Percentiles rank a stretch among this genome's conserved stretches.
Evolutionary conservation across 805 yeast species (phyloP).

Genomic region (Myxozyma mucilagina): DNA sequence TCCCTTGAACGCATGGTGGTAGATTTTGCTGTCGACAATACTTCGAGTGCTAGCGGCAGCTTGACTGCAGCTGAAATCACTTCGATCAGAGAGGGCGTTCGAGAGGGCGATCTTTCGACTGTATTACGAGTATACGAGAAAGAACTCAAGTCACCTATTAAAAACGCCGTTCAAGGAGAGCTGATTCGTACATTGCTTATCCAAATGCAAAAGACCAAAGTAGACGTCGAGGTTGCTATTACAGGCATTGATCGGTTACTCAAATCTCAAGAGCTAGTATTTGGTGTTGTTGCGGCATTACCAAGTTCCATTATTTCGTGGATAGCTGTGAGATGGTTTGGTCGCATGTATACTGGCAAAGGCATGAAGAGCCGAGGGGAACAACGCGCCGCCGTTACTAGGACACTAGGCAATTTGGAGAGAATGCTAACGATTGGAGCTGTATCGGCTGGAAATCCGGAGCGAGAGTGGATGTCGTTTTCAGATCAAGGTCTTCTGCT

Average conservation of each 20-base stretch:
- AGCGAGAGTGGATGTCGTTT: slow-evolving; percentile 36
- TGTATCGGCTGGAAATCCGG: background rate
- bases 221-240: slow-evolving; percentile 88
- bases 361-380: slow-evolving; percentile 36
- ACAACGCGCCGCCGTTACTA: slow-evolving; percentile 40
- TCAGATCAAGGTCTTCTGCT: slow-evolving; percentile 59
- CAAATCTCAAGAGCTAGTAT: slow-evolving; percentile 90
- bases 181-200: slow-evolving; percentile 76
- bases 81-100: slow-evolving; percentile 52
- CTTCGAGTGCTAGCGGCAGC: background rate
- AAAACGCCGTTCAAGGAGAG: slow-evolving; percentile 64
- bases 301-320: slow-evolving; percentile 60
- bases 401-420: slow-evolving; percentile 59
- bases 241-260: slow-evolving; percentile 87
- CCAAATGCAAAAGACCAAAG: slow-evolving; percentile 94
- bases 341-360: slow-evolving; percentile 39
- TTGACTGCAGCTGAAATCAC: slow-evolving; percentile 20
- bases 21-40: slow-evolving; percentile 57
- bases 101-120: slow-evolving; percentile 74
- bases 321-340: slow-evolving; percentile 9
- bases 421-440: slow-evolving; percentile 47
- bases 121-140: slow-evolving; percentile 79
- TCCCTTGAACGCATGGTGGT: slow-evolving; percentile 86
- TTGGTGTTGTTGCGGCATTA: slow-evolving; percentile 85
- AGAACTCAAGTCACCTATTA: slow-evolving; percentile 70